phyloP scores from a whole-genome alignment of 2,329 filamentous ascomycete genomes.

The Diplodia scrobiculata region DNA sequence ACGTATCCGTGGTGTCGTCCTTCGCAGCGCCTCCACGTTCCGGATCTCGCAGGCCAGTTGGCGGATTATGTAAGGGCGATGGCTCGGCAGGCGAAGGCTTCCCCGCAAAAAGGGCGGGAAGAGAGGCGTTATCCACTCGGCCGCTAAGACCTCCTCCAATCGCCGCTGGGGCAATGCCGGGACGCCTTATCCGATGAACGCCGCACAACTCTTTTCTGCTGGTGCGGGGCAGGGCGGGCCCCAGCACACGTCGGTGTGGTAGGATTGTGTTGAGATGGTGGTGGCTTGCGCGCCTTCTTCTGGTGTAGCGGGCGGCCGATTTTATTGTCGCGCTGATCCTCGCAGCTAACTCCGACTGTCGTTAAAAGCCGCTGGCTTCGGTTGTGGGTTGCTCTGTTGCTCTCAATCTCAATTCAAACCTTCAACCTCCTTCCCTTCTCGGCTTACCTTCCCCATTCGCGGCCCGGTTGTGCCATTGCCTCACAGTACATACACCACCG shows the following conservation, averaged over 20 bases:
- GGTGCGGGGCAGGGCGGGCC: constrained; percentile 18
- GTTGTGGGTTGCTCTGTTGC: neutral
- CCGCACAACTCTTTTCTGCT: neutral
- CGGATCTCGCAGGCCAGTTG: neutral
- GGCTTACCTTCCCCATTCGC: neutral
- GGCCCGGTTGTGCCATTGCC: neutral
- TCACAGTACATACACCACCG: neutral
- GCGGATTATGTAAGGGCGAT: constrained; percentile 12
- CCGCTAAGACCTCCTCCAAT: constrained; percentile 15
- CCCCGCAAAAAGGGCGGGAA: constrained; percentile 18
- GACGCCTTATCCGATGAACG: constrained; percentile 19
- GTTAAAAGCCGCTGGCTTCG: constrained; percentile 3
- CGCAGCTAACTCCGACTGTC: neutral
- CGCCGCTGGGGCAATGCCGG: neutral
- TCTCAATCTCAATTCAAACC: neutral
- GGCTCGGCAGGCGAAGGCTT: neutral
- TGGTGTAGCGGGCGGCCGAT: no score
- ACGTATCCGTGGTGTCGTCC: neutral
- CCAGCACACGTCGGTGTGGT: constrained; percentile 5
- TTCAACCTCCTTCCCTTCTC: neutral
- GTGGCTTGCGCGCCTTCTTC: neutral
- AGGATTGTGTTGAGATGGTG: constrained; percentile 14
- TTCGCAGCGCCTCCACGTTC: neutral
- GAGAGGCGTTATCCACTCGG: neutral
- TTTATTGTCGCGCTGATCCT: constrained; percentile 3